Conservation (phyloP, 164 flowering plant genomes). For the Chloranthus sessilifolius region DNA sequence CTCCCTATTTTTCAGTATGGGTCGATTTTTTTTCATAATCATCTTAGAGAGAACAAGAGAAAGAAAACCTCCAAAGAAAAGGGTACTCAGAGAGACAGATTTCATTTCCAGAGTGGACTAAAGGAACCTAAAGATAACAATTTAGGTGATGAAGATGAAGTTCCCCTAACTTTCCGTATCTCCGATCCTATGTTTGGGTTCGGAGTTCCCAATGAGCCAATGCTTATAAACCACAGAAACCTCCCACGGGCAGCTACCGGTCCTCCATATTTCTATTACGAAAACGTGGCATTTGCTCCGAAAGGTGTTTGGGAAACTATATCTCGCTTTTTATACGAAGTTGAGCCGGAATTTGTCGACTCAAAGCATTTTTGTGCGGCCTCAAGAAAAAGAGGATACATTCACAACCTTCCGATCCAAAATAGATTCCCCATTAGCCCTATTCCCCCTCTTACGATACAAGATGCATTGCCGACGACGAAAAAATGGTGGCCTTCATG, state of each 20-base stretch:
- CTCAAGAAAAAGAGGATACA: slow-evolving; percentile 85
- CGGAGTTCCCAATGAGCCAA: slow-evolving; percentile 24
- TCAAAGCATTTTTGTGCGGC: slow-evolving; percentile 80
- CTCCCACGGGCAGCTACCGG: slow-evolving; percentile 68
- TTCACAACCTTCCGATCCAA: slow-evolving; percentile 78
- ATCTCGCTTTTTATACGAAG: slow-evolving; percentile 60
- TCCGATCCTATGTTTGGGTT: slow-evolving; percentile 25
- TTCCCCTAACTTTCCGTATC: background rate
- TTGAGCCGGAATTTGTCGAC: slow-evolving; percentile 91
- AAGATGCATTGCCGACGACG: slow-evolving; percentile 71
- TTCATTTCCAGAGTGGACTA: background rate
- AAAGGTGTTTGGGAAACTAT: slow-evolving; percentile 88
- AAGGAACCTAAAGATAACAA: slow-evolving; percentile 16
- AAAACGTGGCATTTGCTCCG: slow-evolving; percentile 90
- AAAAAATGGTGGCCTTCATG: slow-evolving; percentile 93
- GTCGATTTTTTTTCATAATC: slow-evolving; percentile 2
- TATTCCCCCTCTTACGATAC: slow-evolving; percentile 61
- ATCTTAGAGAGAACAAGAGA: slow-evolving; percentile 34
- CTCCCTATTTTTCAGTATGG: slow-evolving; percentile 2
- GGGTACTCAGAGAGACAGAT: slow-evolving; percentile 25
- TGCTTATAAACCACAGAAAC: slow-evolving; percentile 23
- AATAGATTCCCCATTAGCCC: slow-evolving; percentile 67
- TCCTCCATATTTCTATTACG: slow-evolving; percentile 88
- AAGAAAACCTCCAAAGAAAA: slow-evolving; percentile 18
- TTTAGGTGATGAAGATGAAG: background rate